Base-by-base conservation (phyloP, 345 rosid species). In the Combretum micranthum region DNA sequence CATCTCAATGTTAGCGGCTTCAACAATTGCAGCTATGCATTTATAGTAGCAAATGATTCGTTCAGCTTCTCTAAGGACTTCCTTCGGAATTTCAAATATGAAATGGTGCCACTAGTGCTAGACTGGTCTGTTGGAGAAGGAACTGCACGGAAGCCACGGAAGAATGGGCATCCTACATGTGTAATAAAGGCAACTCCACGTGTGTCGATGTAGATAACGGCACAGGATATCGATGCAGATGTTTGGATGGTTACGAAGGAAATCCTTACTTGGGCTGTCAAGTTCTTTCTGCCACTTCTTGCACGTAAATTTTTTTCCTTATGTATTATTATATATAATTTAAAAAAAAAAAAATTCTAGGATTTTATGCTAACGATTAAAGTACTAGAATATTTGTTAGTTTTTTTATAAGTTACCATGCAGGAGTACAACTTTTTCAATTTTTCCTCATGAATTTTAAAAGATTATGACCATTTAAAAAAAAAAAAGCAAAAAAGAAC, bases 11-110 rank as follows among this genome's bases (percentile, higher is more conserved):
- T 64, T 1, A 13, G 12, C 6, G 65, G 26, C 20, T 70, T 70
- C 59, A 64, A 70, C 46, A 62, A 44, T 4, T 70, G 75, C 66
- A 57, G 75, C 56, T 61, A 60, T 51, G 69, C 69, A 18, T 70
- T 70, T 25, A 45, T 70, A 44, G 75, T 57, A 15, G 59, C 44
- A 25, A 49, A 60, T 4, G 55, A 20, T 47, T 15, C 12, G 17
- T 70, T 70, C 43, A 54, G n/a, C 16, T 70, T 70, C 59, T 25
- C 60, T 13, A 19, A 42, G 8, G 52, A 16, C 1, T 12, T 45
- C 44, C 54, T 70, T 23, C 1, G 11, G 7, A 26, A 1, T 20
- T 21, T 0, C 3, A 12, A 15, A 0, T 10, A 16, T 6, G 42
- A 51, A 4, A 53, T 0, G 12, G 47, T 62, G 2, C 70, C 70